Evolutionary conservation across 2,329 filamentous ascomycete species (phyloP).

Genomic region (Talaromyces islandicus): DNA sequence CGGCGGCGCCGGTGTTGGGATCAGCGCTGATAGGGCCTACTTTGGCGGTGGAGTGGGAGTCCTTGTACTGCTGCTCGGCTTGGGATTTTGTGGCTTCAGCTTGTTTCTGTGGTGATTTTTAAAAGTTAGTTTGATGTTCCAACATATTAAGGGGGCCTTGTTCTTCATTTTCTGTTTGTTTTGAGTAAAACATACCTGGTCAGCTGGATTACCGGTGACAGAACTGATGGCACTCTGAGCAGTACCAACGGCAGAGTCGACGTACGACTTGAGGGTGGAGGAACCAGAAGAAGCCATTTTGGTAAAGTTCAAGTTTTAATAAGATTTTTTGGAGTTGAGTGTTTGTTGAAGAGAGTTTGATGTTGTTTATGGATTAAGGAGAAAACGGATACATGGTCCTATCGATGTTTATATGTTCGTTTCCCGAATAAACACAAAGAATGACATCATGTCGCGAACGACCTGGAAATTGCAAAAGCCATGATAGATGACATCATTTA

Average conservation of each 20-base stretch:
- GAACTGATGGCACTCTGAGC: slow-evolving; percentile 67
- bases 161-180: neutral
- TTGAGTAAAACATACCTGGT: slow-evolving; percentile 47
- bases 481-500: neutral
- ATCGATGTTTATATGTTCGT: neutral
- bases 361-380: neutral
- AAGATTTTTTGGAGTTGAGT: neutral
- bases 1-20: slow-evolving; percentile 62
- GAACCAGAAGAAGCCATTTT: slow-evolving; percentile 31
- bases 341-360: neutral
- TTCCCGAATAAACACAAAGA: neutral
- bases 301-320: neutral
- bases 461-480: neutral
- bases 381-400: no score
- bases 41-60: slow-evolving; percentile 69
- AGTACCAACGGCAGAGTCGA: slow-evolving; percentile 66
- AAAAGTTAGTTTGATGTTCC: slow-evolving; percentile 20
- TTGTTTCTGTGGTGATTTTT: slow-evolving; percentile 45
- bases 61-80: slow-evolving; percentile 61
- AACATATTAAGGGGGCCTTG: no score
- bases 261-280: slow-evolving; percentile 73
- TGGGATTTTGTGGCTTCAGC: slow-evolving; percentile 60
- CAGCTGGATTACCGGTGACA: slow-evolving; percentile 64
- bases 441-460: neutral
- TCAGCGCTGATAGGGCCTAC: slow-evolving; percentile 63